Base-by-base conservation (phyloP, 768 basidiomycete genomes). In the Strobilomyces echinocephalus region DNA sequence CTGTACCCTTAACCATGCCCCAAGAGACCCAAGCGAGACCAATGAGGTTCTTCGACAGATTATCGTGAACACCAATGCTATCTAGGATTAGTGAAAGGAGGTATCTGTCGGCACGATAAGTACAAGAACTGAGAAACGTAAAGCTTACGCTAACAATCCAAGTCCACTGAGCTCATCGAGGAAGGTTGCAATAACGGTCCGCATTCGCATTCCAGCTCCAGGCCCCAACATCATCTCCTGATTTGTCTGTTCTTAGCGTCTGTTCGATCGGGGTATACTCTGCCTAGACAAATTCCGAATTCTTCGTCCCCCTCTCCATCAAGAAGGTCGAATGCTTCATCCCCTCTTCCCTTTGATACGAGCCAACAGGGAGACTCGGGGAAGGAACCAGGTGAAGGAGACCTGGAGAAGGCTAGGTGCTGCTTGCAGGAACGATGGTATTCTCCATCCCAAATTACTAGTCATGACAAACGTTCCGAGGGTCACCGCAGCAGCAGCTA, bases 291-390 rank as follows among this genome's bases (percentile, higher is more conserved):
- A 49, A 49, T 39, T 49, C 48, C 36, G 48, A 49, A 28, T 49
- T 14, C 18, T 49, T 24, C 62, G 55, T 85, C 75, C 2, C 82
- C 81, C 48, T 84, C 83, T 1, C 79, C 83, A 56, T 84, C 74
- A 15, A 84, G 71, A 33, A 80, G 72, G 1, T 65, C 69, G 39
- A 65, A 67, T 0, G 81, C 81, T 52, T 82, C 79, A 0, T 73
- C 72, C 2, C 66, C 64, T 20, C 81, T 75, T 26, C 82, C 82
- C 49, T 76, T 79, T 4, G 80, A 77, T 33, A 85, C 70, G 4
- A 85, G 72, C 82, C 83, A 85, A 40, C 81, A 76, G 15, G 83
- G 84, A 2, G 81, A 83, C 61, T 85, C 84, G n/a, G 8, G 83
- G 82, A 16, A 85, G 70, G 59, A 80, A 79, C 60, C 64, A 75